phyloP scores from a whole-genome alignment of 2,329 filamentous ascomycete genomes.

The Basipetospora chlamydospora region DNA sequence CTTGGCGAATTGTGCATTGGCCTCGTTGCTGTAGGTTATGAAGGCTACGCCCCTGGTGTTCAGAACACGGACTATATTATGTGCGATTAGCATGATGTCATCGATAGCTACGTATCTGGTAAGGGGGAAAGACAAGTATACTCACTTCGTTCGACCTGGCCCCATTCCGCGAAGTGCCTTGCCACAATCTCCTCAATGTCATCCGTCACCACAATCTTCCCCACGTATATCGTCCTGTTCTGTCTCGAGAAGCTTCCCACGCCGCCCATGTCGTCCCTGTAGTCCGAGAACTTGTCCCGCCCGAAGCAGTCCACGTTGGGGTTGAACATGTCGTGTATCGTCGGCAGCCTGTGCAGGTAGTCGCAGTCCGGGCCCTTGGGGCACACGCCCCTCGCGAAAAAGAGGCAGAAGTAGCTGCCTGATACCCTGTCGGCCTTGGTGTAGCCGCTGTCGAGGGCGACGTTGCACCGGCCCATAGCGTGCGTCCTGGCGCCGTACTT shows the following conservation, averaged over 20 bases:
- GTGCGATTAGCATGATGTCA: too few relatives aligned
- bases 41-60: slow-evolving; percentile 86
- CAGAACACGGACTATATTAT: slow-evolving; percentile 58
- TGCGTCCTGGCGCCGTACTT: slow-evolving; percentile 72
- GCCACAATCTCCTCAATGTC: slow-evolving; percentile 95
- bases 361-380: slow-evolving; percentile 87
- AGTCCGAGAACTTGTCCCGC: slow-evolving; percentile 82
- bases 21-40: slow-evolving; percentile 84
- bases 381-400: slow-evolving; percentile 70
- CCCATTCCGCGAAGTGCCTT: slow-evolving; percentile 94
- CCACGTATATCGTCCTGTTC: slow-evolving; percentile 87
- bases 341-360: slow-evolving; percentile 80
- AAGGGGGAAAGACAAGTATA: too few relatives aligned
- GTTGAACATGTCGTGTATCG: slow-evolving; percentile 78
- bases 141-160: slow-evolving; percentile 63
- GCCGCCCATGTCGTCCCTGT: slow-evolving; percentile 94
- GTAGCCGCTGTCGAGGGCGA: slow-evolving; percentile 66
- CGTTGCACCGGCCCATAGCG: slow-evolving; percentile 74
- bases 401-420: slow-evolving; percentile 84
- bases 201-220: slow-evolving; percentile 86
- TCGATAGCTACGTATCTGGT: too few relatives aligned
- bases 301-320: slow-evolving; percentile 93
- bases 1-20: slow-evolving; percentile 80
- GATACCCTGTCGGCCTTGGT: slow-evolving; percentile 62
- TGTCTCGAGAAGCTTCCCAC: slow-evolving; percentile 88